Evolutionary conservation across 1,284 basidiomycete genomes (phyloP).

Genomic region (Ganoderma lucidum): DNA sequence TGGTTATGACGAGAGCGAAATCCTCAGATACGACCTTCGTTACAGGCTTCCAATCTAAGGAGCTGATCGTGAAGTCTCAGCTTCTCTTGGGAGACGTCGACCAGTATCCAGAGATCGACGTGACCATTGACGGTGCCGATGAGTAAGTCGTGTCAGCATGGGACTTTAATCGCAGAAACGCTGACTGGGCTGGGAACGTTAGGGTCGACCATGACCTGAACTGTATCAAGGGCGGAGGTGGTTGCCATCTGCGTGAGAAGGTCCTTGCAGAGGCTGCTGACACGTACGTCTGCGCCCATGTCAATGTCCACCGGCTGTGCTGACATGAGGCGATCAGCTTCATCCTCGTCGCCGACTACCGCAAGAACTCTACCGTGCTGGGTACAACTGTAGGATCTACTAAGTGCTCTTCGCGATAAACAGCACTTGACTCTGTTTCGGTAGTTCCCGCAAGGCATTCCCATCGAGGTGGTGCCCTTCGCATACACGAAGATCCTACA

Average conservation of each 20-base stretch:
- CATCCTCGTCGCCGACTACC: constrained; percentile 94
- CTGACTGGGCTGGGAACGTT: constrained; percentile 10
- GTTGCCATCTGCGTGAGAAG: constrained; percentile 97
- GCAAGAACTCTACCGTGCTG: constrained; percentile 88
- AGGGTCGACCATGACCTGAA: constrained; percentile 92
- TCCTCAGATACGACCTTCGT: background rate
- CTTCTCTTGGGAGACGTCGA: constrained; percentile 92
- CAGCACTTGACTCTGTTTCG: background rate
- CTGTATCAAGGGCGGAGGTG: constrained; percentile 98
- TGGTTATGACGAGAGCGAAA: too few species aligned
- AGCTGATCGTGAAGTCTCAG: constrained; percentile 87
- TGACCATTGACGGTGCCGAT: constrained; percentile 97
- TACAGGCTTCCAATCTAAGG: constrained; percentile 93
- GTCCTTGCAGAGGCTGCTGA: constrained; percentile 96
- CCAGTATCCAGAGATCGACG: constrained; percentile 90
- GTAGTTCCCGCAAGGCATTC: constrained; percentile 90
- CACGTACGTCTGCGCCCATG: constrained; percentile 56
- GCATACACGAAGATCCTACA: constrained; percentile 90
- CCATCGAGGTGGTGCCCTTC: constrained; percentile 96
- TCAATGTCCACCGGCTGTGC: background rate
- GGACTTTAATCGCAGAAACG: background rate
- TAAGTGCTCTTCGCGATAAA: background rate
- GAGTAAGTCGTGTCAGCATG: constrained; percentile 68
- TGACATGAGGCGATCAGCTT: constrained; percentile 58
- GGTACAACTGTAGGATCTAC: constrained; percentile 79